Evolutionary conservation across 2,329 filamentous ascomycete species (phyloP).

Genomic region (Paecilomyces sp.): DNA sequence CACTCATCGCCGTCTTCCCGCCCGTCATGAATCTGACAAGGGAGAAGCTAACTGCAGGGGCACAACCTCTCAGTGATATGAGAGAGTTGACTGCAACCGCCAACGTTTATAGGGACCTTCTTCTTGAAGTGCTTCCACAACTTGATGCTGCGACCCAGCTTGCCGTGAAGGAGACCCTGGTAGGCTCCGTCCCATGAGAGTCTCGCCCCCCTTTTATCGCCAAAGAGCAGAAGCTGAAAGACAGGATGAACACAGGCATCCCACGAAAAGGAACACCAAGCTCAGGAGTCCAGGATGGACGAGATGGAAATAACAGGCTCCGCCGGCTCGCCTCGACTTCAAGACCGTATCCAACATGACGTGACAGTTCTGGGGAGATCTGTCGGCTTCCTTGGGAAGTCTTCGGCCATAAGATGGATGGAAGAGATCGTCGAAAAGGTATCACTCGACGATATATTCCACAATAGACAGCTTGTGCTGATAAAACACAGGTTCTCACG

Average conservation of each 20-base stretch:
- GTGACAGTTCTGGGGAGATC: neutral
- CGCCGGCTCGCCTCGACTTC: neutral
- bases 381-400: neutral
- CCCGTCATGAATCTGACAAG: neutral
- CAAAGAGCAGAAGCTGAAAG: neutral
- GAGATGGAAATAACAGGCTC: neutral
- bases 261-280: neutral
- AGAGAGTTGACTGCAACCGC: neutral
- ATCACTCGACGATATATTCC: neutral
- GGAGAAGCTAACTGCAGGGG: neutral
- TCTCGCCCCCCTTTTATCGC: neutral
- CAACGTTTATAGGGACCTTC: neutral
- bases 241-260: neutral
- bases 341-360: neutral
- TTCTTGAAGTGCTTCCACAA: neutral
- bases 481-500: neutral
- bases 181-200: neutral
- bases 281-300: neutral
- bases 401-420: neutral
- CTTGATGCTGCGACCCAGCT: neutral
- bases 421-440: neutral
- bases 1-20: neutral
- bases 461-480: neutral
- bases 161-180: neutral
- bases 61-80: neutral